Conservation (phyloP, 2,329 filamentous ascomycete genomes). For the Xylariaceae sp. region DNA sequence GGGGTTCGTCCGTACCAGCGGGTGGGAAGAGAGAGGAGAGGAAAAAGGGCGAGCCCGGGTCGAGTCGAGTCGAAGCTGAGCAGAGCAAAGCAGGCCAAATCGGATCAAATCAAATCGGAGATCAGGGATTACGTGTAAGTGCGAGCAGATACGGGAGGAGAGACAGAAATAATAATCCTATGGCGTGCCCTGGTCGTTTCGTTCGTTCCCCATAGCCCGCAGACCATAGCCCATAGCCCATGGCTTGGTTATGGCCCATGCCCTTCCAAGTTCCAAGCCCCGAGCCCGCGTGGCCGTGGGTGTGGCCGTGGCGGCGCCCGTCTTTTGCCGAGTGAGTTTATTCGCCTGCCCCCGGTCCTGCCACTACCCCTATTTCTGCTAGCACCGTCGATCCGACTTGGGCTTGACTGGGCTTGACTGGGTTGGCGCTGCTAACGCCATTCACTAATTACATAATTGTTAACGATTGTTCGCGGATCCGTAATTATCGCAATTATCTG, state of each 20-base stretch:
- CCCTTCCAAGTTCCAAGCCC: not conserved
- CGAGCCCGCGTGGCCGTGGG: not conserved
- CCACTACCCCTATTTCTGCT: not conserved
- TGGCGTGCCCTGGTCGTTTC: not conserved
- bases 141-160: not conserved
- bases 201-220: too few species aligned
- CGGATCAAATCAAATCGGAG: not conserved
- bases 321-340: not conserved
- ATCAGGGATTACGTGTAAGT: not conserved
- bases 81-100: too few species aligned
- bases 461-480: too few species aligned
- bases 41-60: not conserved
- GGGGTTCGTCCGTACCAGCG: constrained; percentile 3
- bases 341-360: not conserved
- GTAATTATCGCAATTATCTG: too few species aligned
- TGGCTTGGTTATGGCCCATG: not conserved
- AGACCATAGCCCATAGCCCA: too few species aligned
- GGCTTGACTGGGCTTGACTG: too few species aligned
- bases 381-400: not conserved
- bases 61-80: too few species aligned
- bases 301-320: not conserved
- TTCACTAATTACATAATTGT: too few species aligned
- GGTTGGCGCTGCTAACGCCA: too few species aligned
- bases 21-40: not conserved
- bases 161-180: not conserved